Percentiles rank a stretch among this genome's conserved stretches.
phyloP scores from a whole-genome alignment of 192 early-diverging fungal species.

The Backusella sp. region DNA sequence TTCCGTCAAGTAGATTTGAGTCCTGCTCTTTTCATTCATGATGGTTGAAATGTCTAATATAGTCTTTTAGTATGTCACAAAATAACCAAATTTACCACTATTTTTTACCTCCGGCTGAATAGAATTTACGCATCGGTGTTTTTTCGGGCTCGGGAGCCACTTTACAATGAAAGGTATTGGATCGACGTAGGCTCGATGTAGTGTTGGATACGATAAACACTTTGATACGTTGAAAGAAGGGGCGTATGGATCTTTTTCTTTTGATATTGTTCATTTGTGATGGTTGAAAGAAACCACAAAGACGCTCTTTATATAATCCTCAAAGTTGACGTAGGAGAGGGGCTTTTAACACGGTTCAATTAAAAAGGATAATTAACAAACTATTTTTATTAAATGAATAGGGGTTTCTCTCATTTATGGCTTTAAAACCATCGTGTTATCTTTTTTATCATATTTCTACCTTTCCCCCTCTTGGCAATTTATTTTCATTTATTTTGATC shows the following conservation, averaged over 20 bases:
- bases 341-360: background rate
- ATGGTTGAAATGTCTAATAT: background rate
- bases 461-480: background rate
- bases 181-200: background rate
- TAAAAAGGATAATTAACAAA: background rate
- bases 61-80: no score
- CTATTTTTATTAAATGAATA: conserved; percentile 7
- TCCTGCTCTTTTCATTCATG: background rate
- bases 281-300: background rate
- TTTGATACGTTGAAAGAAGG: background rate
- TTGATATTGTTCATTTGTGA: background rate
- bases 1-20: background rate
- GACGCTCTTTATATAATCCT: background rate
- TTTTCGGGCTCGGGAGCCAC: background rate
- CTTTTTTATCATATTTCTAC: background rate
- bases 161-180: conserved; percentile 2
- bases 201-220: background rate
- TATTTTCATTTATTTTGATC: background rate
- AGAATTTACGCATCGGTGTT: background rate
- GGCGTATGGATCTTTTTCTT: background rate
- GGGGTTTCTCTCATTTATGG: background rate
- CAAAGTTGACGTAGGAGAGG: background rate
- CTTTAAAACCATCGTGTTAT: background rate
- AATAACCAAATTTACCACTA: no score
- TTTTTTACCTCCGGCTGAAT: background rate